Evolutionary conservation across 2,329 filamentous ascomycete species (phyloP), one percentile per base, ranked within the genome.

Genomic region (Zasmidium angulare): DNA sequence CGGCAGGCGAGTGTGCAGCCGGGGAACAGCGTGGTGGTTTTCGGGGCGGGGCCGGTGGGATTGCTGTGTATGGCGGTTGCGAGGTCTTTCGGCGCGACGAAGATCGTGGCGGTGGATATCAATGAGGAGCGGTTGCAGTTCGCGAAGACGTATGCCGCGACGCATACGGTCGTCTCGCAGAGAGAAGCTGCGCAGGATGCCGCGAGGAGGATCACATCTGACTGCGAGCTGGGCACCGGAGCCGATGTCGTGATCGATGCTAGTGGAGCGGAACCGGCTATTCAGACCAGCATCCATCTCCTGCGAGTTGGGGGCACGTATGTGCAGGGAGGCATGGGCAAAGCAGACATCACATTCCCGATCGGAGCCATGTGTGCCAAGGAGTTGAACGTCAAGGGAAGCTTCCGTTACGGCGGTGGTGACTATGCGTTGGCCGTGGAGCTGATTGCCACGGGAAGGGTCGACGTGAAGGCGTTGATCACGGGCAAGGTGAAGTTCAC

Each of bases 291-390:
- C 1, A 79, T 82, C 19, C 78, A 81, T 59, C 77, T 76, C 2
- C 83, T 79, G 46, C 68, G 79, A 26, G 72, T 75, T 59, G 79
- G 79, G 9, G 79, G 79, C 9, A 78, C 78, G n/a, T 82, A 79
- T 66, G 77, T 96, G 9, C 91, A 96, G 78, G 91, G 87, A 60
- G 93, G 93, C 56, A 96, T 97, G 91, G 93, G 93, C 71, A 89
- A 89, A 73, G 76, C 86, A 43, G 90, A 96, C 71, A 93, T 97
- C 74, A 89, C 78, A 9, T 96, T 97, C 80, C 93, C 93, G 53
- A 96, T 98, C 74, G 90, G 93, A 84, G 89, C 90, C 3, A 82
- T 96, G 72, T 96, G 92, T 75, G 83, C 87, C 53, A 97, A 97
- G 79, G 93, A 98, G 80, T 81, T 96, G 53, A 96, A 88, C 11